Evolutionary conservation across 805 yeast genomes (phyloP), one percentile per base, ranked within the genome.

Genomic region (Yarrowia sp.): DNA sequence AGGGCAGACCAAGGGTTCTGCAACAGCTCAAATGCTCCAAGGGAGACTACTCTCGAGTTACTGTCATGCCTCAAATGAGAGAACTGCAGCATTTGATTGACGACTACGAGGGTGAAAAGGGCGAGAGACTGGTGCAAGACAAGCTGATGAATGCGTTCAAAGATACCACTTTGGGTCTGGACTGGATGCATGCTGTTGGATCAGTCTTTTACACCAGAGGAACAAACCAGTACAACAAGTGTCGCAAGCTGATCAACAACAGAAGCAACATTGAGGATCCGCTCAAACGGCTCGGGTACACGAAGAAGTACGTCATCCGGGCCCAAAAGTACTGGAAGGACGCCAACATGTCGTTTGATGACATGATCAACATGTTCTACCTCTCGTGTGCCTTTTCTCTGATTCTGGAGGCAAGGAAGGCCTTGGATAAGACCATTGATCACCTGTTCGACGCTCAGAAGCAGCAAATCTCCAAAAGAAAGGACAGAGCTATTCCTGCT

Each of bases 141-240:
- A 39, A 24, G 10, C 46, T 55, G 15, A 5, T 24, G 1, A 19
- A 55, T 2, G 20, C 36, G 10, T 55, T 55, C 46, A 39, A 17
- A 24, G 19, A 39, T 13, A 40, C 46, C 10, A 55, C 61, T n/a
- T 15, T 55, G 10, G 61, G 61, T 3, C 15, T 55, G 44, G 61
- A 55, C 36, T 55, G 61, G 61, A 55, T 55, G 61, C 61, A 55
- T 10, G 61, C 40, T 13, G 24, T 55, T 2, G 46, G 14, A 9
- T 17, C 61, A 9, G 61, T 40, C 9, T 24, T 55, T n/a, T n/a
- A 14, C 6, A 55, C 61, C 8, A 13, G 61, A 2, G 61, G 61
- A 19, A n/a, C 61, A 8, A 55, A 55, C 20, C 61, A 55, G 36
- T 55, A 24, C 15, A 55, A 55, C 61, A 55, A 40, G 61, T 40